Percentiles rank a stretch among this genome's conserved stretches.
Evolutionary conservation across 164 flowering plant genomes (phyloP).

Genomic region (Tetracentron sinense): DNA sequence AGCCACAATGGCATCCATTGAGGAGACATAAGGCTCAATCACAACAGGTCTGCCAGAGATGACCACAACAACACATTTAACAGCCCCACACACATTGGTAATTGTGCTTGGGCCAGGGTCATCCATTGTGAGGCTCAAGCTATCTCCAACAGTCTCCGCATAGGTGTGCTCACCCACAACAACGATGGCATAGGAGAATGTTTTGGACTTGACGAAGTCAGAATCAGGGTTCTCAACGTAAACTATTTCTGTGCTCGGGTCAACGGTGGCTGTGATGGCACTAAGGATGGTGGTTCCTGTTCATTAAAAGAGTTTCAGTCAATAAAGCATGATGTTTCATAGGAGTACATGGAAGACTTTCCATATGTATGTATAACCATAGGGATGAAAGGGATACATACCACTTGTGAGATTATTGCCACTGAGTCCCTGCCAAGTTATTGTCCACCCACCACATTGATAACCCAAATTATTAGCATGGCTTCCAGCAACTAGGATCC

Average conservation of each 20-base stretch:
- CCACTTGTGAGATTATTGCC: constrained; percentile 23
- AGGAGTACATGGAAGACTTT: not conserved
- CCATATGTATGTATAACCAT: not conserved
- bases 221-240: constrained; percentile 35
- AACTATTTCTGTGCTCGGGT: constrained; percentile 32
- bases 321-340: not conserved
- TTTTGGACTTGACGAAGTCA: constrained; percentile 26
- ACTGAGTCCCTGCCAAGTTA: constrained; percentile 21
- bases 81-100: constrained; percentile 28
- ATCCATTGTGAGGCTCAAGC: constrained; percentile 30
- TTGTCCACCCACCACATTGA: constrained; percentile 32
- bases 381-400: not conserved
- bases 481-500: constrained; percentile 25
- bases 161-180: constrained; percentile 47
- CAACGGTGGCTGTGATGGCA: constrained; percentile 33
- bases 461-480: constrained; percentile 23
- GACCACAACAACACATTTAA: constrained; percentile 39
- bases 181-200: constrained; percentile 42
- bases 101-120: constrained; percentile 35
- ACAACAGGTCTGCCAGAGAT: constrained; percentile 46
- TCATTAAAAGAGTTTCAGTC: not conserved
- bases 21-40: constrained; percentile 33
- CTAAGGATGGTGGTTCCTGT: constrained; percentile 44
- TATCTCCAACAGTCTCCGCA: constrained; percentile 38
- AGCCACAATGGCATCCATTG: constrained; percentile 41